Evolutionary conservation across 2,329 filamentous ascomycete genomes (phyloP).

Genomic region (Trichoderma sp.): DNA sequence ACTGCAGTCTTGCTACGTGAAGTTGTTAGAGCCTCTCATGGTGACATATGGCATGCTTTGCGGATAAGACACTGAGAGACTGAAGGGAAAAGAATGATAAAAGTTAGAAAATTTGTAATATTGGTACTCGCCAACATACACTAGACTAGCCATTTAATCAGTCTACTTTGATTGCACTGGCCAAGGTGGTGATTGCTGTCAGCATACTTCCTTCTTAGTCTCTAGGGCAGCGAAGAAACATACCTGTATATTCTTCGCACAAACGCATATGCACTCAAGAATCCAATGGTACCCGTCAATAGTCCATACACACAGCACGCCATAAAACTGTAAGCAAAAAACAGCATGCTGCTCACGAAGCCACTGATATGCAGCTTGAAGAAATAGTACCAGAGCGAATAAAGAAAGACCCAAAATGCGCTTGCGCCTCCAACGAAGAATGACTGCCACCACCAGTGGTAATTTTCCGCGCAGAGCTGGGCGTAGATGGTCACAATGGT

Average conservation of each 20-base stretch:
- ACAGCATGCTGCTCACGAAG: conserved; percentile 74
- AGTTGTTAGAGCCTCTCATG: neutral
- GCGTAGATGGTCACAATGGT: conserved; percentile 81
- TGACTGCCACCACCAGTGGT: conserved; percentile 91
- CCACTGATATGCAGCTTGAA: conserved; percentile 78
- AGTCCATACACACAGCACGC: conserved; percentile 79
- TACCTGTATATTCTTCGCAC: conserved; percentile 79
- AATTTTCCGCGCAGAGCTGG: conserved; percentile 80
- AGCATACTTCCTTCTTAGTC: neutral
- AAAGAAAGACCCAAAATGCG: conserved; percentile 76
- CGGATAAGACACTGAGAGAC: neutral
- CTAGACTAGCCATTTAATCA: conserved; percentile 25
- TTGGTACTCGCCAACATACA: neutral
- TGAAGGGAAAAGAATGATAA: neutral
- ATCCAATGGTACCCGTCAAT: conserved; percentile 79
- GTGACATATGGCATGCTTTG: neutral
- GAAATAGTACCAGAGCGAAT: conserved; percentile 81
- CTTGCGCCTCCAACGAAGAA: conserved; percentile 76
- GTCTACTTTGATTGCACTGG: conserved; percentile 52
- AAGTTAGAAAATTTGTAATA: neutral
- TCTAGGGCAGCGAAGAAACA: conserved; percentile 32
- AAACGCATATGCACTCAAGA: conserved; percentile 80
- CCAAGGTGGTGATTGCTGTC: neutral
- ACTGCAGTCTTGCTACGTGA: neutral
- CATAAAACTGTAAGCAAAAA: conserved; percentile 81